These are phyloP conservation scores for Trichoderma polysporum DNA, from an alignment of 2,329 filamentous ascomycete genomes.

Conservation along the genomic window DNA sequence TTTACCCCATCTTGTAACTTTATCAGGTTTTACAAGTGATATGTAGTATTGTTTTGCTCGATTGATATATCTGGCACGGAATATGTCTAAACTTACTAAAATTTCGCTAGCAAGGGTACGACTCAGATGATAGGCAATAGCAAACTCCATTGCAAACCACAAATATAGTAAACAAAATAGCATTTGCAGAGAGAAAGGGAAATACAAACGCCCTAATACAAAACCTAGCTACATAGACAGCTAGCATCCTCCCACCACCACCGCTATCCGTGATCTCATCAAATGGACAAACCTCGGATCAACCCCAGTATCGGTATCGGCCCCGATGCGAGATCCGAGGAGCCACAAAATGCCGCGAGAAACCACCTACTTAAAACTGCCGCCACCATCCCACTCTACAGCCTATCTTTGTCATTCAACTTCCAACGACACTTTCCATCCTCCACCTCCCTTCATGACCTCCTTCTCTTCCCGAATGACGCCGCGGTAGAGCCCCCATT, in stretches of 20 bases:
- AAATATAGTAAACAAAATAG: background rate
- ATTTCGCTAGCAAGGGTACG: background rate
- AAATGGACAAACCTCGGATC: slow-evolving; percentile 6
- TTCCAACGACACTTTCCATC: background rate
- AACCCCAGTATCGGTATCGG: background rate
- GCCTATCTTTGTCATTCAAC: background rate
- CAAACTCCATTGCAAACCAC: background rate
- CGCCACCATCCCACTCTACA: background rate
- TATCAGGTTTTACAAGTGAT: background rate
- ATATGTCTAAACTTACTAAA: background rate
- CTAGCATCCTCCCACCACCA: background rate
- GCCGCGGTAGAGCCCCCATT: background rate
- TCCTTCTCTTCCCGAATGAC: slow-evolving; percentile 18
- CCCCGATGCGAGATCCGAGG: slow-evolving; percentile 2
- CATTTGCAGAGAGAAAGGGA: background rate
- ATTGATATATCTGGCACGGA: background rate
- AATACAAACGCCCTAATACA: background rate
- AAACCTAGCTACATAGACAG: background rate
- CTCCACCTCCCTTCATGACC: background rate
- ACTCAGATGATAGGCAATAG: background rate
- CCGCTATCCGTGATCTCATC: background rate
- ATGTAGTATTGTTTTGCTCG: background rate
- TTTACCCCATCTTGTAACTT: background rate
- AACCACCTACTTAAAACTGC: background rate
- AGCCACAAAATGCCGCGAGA: slow-evolving; percentile 7